Percentiles rank a stretch among this genome's conserved stretches.
phyloP scores from a whole-genome alignment of 2,329 filamentous ascomycete genomes.

The Ceratocystis cacaofunesta region DNA sequence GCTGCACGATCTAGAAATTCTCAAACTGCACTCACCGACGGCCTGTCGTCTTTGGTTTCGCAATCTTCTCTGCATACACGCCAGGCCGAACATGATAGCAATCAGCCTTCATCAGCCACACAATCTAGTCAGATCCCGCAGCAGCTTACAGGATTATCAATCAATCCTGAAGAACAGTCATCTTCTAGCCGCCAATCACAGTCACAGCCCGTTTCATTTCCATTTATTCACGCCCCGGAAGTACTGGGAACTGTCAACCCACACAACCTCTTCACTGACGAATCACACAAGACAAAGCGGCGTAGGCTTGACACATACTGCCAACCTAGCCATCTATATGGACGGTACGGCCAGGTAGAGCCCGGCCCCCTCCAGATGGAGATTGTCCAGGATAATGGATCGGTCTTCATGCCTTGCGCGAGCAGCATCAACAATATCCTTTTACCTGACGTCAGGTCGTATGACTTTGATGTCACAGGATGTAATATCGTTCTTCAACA shows the following conservation, averaged over 20 bases:
- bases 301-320: constrained; percentile 46
- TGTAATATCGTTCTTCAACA: constrained; percentile 82
- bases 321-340: constrained; percentile 57
- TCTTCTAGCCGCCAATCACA: neutral
- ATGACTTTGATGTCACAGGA: constrained; percentile 74
- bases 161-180: neutral
- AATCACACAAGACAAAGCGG: constrained; percentile 45
- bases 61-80: neutral
- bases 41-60: neutral
- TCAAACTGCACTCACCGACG: neutral
- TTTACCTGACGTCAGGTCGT: constrained; percentile 67
- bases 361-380: constrained; percentile 72
- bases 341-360: constrained; percentile 74
- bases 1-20: neutral
- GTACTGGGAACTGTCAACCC: neutral
- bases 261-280: constrained; percentile 27
- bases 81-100: neutral
- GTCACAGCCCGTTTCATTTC: neutral
- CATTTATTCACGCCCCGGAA: neutral
- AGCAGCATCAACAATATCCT: constrained; percentile 67
- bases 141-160: neutral
- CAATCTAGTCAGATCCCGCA: neutral
- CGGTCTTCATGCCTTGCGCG: constrained; percentile 55
- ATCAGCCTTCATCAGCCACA: neutral
- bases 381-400: constrained; percentile 29